Conservation (phyloP, 2,329 filamentous ascomycete genomes). For the Monilinia aucupariae region DNA sequence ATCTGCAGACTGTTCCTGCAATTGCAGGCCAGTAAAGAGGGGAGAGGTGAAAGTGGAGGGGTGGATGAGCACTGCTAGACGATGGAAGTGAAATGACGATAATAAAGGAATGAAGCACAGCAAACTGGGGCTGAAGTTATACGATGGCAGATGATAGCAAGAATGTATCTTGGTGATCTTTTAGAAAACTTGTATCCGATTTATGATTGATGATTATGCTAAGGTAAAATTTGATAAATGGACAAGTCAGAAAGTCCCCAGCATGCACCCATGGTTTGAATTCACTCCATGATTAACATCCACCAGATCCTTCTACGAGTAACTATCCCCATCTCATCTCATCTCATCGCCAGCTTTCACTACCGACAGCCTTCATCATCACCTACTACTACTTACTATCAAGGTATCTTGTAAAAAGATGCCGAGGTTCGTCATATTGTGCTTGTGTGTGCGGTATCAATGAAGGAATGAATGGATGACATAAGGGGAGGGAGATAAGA, state of each 20-base stretch:
- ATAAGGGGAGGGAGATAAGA: too few species aligned
- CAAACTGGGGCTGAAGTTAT: not conserved
- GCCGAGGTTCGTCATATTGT: not conserved
- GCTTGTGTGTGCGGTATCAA: not conserved
- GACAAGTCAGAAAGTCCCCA: not conserved
- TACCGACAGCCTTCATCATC: not conserved
- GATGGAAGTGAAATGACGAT: not conserved
- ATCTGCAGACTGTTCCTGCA: slow-evolving; percentile 45
- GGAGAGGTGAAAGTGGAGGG: not conserved
- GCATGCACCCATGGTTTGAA: not conserved
- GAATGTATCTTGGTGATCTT: not conserved
- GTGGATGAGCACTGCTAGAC: not conserved
- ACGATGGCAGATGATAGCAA: not conserved
- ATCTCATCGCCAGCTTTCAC: not conserved
- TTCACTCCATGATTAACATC: not conserved
- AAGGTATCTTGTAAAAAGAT: not conserved
- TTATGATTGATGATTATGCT: too few species aligned
- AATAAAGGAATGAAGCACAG: not conserved
- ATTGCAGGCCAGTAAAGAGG: slow-evolving; percentile 16
- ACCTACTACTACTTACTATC: not conserved
- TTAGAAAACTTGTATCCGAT: not conserved
- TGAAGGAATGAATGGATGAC: not conserved
- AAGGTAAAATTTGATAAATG: not conserved
- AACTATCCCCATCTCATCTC: too few species aligned
- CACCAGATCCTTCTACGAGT: too few species aligned